Evolutionary conservation across 1,139 yeast species (phyloP), one percentile per base, ranked within the genome.

Genomic region (Neolecta irregularis): DNA sequence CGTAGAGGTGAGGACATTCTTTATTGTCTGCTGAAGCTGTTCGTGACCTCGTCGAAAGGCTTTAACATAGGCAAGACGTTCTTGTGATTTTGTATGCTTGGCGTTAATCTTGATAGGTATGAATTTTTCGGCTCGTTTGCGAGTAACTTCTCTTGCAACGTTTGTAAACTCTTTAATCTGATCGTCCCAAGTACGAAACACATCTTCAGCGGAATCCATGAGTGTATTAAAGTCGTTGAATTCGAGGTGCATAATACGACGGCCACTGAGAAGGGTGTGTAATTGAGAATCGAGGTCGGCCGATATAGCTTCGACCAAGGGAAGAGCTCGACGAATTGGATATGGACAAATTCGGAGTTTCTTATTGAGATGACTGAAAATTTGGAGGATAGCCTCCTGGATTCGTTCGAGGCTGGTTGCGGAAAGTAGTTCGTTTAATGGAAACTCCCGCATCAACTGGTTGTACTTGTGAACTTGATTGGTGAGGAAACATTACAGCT

Each of bases 101-200:
- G 72, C 65, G 24, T 61, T 60, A 11, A 80, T 62, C 43, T 74
- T 67, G 12, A 80, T 68, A 19, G 75, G 66, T 22, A 76, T 65
- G 50, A 77, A 77, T 44, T 72, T 74, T 40, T 79, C 92, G 11
- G 72, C 69, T 32, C 92, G 60, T 49, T 74, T 79, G 41, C 95
- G 62, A 24, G 78, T 60, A 8, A 78, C 56, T 45, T 83, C 95
- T 44, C 96, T 64, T 0, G 81, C 67, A 33, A 78, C 52, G 38
- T 60, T 65, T 38, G 62, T 69, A 55, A 69, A 75, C 51, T 59
- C 77, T 51, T 62, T 70, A 41, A 60, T 54, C 43, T 58, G 64
- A 43, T 58, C 61, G 29, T 72, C 75, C 65, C 74, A 65, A 2
- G 59, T 50, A 2, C 49, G 53, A 24, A 68, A 56, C 1, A 67